Evolutionary conservation across 2,329 filamentous ascomycete genomes (phyloP).

Genomic region (Beauveria scarabaeidicola): DNA sequence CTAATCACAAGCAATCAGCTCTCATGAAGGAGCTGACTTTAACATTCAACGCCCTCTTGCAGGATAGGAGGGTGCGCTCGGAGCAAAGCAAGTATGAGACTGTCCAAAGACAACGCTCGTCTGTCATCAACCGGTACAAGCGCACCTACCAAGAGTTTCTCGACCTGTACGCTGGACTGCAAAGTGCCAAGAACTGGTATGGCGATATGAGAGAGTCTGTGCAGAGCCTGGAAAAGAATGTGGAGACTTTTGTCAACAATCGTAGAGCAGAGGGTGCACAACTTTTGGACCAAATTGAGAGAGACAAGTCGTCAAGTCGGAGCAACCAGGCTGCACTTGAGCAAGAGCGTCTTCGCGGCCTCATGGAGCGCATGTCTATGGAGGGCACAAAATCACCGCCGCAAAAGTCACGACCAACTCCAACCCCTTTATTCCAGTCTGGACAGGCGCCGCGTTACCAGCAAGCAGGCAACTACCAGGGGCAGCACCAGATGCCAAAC

Average conservation of each 20-base stretch:
- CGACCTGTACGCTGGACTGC: conserved; percentile 76
- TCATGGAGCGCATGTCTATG: conserved; percentile 96
- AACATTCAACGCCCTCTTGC: conserved; percentile 77
- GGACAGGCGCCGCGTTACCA: conserved; percentile 41
- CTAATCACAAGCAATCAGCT: conserved; percentile 89
- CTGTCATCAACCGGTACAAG: conserved; percentile 80
- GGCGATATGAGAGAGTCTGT: conserved; percentile 92
- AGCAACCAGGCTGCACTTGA: conserved; percentile 65
- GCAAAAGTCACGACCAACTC: conserved; percentile 20
- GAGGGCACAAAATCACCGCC: conserved; percentile 45
- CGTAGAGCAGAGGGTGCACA: conserved; percentile 84
- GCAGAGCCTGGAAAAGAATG: conserved; percentile 86
- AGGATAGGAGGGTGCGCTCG: conserved; percentile 86
- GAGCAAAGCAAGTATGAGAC: conserved; percentile 94
- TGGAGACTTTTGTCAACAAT: conserved; percentile 95
- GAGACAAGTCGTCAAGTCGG: conserved; percentile 57
- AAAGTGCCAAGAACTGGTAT: conserved; percentile 88
- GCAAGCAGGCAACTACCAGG: conserved; percentile 39
- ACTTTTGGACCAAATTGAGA: conserved; percentile 80
- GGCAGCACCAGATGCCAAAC: conserved; percentile 51
- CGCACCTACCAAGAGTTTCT: conserved; percentile 88
- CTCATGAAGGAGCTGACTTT: conserved; percentile 91
- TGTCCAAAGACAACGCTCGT: conserved; percentile 72
- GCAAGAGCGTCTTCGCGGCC: conserved; percentile 72
- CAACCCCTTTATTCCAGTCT: conserved; percentile 43